Conservation (phyloP, 2,329 filamentous ascomycete genomes). For the Cladosporium sp. region DNA sequence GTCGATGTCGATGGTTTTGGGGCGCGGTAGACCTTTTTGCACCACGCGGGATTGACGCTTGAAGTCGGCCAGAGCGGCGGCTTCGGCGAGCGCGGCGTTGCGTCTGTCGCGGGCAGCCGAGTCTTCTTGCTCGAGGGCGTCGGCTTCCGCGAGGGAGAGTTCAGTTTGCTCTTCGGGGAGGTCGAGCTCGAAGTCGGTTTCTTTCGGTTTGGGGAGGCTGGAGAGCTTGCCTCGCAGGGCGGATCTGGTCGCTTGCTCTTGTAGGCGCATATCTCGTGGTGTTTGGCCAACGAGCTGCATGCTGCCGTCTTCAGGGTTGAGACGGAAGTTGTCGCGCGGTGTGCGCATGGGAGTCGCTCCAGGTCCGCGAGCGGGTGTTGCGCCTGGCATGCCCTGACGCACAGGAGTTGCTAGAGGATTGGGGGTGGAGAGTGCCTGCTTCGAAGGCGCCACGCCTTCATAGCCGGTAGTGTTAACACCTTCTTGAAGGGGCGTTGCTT, state of each 20-base stretch:
- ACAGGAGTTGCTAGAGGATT: slow-evolving; percentile 94
- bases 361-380: slow-evolving; percentile 61
- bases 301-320: slow-evolving; percentile 68
- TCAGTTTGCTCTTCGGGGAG: slow-evolving; percentile 78
- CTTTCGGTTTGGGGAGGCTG: slow-evolving; percentile 84
- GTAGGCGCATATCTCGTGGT: slow-evolving; percentile 68
- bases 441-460: slow-evolving; percentile 75
- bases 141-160: slow-evolving; percentile 34
- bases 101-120: slow-evolving; percentile 72
- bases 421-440: slow-evolving; percentile 80
- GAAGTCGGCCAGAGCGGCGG: slow-evolving; percentile 65
- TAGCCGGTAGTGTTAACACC: slow-evolving; percentile 81
- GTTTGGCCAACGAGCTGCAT: slow-evolving; percentile 69
- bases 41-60: slow-evolving; percentile 86
- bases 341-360: slow-evolving; percentile 64
- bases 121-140: slow-evolving; percentile 59
- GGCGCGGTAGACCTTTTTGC: slow-evolving; percentile 76
- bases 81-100: slow-evolving; percentile 59
- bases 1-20: slow-evolving; percentile 66
- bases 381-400: slow-evolving; percentile 61
- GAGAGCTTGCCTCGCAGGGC: slow-evolving; percentile 71
- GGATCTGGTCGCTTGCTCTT: slow-evolving; percentile 64
- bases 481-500: slow-evolving; percentile 86
- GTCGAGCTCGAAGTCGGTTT: slow-evolving; percentile 91
- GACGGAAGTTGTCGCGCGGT: slow-evolving; percentile 78